A percentile compares a stretch with the other conserved stretches of the same genome.
These are phyloP conservation scores for Triangularia setosa DNA, from an alignment of 2,329 filamentous ascomycete species.

Conservation along the genomic window DNA sequence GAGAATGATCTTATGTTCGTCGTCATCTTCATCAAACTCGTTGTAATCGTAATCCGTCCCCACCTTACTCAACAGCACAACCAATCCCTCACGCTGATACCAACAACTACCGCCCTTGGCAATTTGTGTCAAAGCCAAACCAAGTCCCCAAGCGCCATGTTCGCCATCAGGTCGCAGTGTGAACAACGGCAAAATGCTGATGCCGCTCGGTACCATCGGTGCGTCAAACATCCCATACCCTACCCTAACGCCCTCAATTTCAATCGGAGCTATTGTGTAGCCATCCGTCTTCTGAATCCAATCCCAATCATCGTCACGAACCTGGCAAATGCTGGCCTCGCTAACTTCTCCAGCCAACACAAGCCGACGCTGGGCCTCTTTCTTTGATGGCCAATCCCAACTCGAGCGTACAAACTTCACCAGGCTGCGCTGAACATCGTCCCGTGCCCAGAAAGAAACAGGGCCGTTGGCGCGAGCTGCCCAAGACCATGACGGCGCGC, in stretches of 20 bases:
- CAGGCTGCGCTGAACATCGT: background rate
- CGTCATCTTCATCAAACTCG: background rate
- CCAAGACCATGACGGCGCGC: background rate
- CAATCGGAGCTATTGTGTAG: background rate
- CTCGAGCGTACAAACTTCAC: background rate
- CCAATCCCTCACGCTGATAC: background rate
- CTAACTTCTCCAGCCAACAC: background rate
- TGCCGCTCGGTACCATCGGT: background rate
- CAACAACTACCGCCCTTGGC: background rate
- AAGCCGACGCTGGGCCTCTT: background rate
- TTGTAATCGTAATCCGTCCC: background rate
- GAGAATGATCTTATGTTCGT: background rate
- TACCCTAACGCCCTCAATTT: background rate
- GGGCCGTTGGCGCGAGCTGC: background rate
- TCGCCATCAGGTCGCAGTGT: background rate
- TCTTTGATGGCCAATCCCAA: background rate
- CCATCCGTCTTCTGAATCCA: background rate
- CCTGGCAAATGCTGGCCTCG: background rate
- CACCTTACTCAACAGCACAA: background rate
- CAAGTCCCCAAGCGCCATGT: background rate
- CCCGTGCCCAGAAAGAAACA: background rate
- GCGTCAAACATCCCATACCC: background rate
- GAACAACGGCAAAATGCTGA: background rate
- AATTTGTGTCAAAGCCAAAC: background rate
- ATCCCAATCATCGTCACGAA: background rate